phyloP scores from a whole-genome alignment of 306 rosid genomes.

The Dalbergia cultrata region DNA sequence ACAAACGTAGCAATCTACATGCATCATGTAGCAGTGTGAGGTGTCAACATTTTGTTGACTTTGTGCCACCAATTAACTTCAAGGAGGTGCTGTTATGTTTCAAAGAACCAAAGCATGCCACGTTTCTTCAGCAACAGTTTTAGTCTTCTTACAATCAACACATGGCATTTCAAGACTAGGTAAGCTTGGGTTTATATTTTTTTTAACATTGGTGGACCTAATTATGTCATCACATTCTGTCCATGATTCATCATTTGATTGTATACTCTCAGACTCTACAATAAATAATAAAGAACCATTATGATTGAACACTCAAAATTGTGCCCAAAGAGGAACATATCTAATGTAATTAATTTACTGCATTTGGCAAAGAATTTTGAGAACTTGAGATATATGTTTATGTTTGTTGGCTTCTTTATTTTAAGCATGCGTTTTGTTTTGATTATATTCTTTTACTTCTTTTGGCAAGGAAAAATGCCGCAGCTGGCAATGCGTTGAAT shows the following conservation, averaged over 20 bases:
- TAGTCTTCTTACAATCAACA: no score
- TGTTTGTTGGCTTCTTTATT: neutral
- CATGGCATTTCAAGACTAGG: no score
- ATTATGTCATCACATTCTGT: conserved; percentile 42
- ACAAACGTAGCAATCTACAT: no score
- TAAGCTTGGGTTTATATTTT: no score
- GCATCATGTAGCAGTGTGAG: no score
- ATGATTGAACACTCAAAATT: neutral
- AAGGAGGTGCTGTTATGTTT: no score
- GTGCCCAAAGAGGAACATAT: neutral
- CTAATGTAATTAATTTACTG: neutral
- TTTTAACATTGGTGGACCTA: conserved; percentile 40
- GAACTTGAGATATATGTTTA: neutral
- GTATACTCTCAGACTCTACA: neutral
- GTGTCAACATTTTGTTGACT: no score
- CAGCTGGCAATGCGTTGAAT: neutral
- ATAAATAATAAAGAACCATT: no score
- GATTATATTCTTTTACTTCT: neutral
- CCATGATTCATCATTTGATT: conserved; percentile 18
- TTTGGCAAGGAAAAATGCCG: neutral
- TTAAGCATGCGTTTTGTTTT: neutral
- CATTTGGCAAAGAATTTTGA: conserved; percentile 4
- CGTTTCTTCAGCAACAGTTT: no score
- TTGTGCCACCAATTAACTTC: no score
- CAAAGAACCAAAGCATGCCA: no score